Conservation (phyloP, 2,329 filamentous ascomycete genomes). For the Pseudogymnoascus verrucosus region DNA sequence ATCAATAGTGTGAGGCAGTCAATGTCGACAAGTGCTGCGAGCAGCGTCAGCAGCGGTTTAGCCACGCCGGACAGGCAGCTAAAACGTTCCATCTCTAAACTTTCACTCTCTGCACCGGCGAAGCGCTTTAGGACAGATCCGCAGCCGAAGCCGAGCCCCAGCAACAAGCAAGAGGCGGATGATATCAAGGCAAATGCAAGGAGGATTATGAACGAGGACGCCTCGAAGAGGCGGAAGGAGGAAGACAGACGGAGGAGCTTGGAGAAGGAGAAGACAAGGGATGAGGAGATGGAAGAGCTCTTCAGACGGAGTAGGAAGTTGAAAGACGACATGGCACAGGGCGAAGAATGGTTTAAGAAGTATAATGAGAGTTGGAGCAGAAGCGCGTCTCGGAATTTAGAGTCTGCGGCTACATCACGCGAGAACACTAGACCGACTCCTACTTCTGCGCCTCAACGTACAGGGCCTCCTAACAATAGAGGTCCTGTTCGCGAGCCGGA, state of each 20-base stretch:
- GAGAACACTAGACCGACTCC: background rate
- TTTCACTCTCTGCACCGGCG: background rate
- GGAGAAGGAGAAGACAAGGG: conserved; percentile 15
- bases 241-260: background rate
- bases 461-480: background rate
- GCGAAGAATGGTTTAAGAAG: conserved; percentile 23
- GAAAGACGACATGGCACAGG: conserved; percentile 29
- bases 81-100: conserved; percentile 12
- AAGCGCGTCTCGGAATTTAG: conserved; percentile 3
- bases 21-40: conserved; percentile 16
- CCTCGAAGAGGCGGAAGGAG: background rate
- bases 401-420: conserved; percentile 1
- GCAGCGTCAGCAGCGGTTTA: conserved; percentile 8
- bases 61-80: conserved; percentile 11
- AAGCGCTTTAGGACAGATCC: background rate
- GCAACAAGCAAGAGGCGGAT: conserved; percentile 17
- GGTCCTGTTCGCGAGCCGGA: background rate
- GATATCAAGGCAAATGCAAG: conserved; percentile 11
- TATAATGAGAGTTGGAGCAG: conserved; percentile 17
- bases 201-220: background rate
- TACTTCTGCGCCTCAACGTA: background rate
- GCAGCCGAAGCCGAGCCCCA: conserved; percentile 20
- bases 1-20: conserved; percentile 17
- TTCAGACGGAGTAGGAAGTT: conserved; percentile 27
- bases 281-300: conserved; percentile 24